These are phyloP conservation scores for Boletus barrowsii DNA, from an alignment of 768 basidiomycete species.

Conservation along the genomic window DNA sequence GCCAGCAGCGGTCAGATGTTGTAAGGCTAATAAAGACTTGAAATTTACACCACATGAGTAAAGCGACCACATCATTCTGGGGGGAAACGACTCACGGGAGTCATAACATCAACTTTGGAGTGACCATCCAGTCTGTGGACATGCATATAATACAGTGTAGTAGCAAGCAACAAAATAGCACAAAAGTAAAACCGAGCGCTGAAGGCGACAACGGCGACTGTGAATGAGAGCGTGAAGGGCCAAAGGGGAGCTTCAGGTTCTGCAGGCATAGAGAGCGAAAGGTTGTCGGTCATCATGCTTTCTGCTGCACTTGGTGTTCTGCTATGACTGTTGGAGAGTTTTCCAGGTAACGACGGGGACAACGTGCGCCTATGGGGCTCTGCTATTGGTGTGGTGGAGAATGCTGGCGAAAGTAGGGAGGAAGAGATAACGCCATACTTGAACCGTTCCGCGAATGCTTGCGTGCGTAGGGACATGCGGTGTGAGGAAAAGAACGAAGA, in stretches of 20 bases:
- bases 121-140: slow-evolving; percentile 32
- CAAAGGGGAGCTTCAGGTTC: slow-evolving; percentile 38
- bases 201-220: slow-evolving; percentile 39
- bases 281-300: slow-evolving; percentile 20
- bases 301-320: slow-evolving; percentile 41
- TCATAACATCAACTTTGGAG: slow-evolving; percentile 47
- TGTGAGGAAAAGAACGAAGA: slow-evolving; percentile 36
- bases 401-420: slow-evolving; percentile 61
- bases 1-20: slow-evolving; percentile 65
- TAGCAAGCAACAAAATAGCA: slow-evolving; percentile 38
- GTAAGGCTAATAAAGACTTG: slow-evolving; percentile 64
- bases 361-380: slow-evolving; percentile 31
- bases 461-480: slow-evolving; percentile 35
- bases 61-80: not conserved
- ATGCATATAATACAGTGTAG: slow-evolving; percentile 39
- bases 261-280: slow-evolving; percentile 26
- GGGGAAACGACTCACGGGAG: slow-evolving; percentile 42
- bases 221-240: slow-evolving; percentile 39
- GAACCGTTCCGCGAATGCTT: slow-evolving; percentile 71
- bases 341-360: slow-evolving; percentile 46
- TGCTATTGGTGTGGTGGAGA: slow-evolving; percentile 39
- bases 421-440: slow-evolving; percentile 84
- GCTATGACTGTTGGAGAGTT: slow-evolving; percentile 37
- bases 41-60: slow-evolving; percentile 5
- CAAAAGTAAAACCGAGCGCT: slow-evolving; percentile 43